Base-by-base conservation (phyloP, 345 rosid species). In the Nephelium lappaceum region DNA sequence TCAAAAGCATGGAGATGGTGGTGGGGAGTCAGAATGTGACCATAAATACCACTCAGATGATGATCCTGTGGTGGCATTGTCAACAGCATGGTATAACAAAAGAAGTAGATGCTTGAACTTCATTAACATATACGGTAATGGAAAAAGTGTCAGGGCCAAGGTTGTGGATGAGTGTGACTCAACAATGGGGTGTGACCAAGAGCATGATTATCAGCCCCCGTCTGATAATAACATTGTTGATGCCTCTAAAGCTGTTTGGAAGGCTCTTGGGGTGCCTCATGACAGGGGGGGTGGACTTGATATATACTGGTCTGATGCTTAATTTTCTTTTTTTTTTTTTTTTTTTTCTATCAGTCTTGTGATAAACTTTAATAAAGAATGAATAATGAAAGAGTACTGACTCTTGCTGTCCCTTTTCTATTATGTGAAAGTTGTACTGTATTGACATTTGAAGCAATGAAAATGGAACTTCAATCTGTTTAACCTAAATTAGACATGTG, bases 131-230 rank as follows among this genome's bases (percentile, higher is more conserved):
- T 6, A 38, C 3, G 84, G 80, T 12, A 84, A 84, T 18, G 87
- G 86, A 41, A 72, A 25, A 10, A 69, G 61, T 27, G 78, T 74
- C 4, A 47, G 15, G 76, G 86, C 81, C 11, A 81, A 31, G 87
- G 86, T 76, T 53, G 89, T 86, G 19, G 80, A 80, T 31, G 87
- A 80, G 31, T 78, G 85, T 58, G 83, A 82, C 77, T 86, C 85
- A 0, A 82, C 73, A 0, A 36, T 9, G 21, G 84, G 86, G 0
- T 82, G 83, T 47, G 82, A 80, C 8, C 4, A 43, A 3, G 72
- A 57, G 6, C 85, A 81, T 60, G 86, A 64, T 72, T 79, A 61
- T 58, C 80, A 75, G 39, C 83, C 84, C 6, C 87, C 85, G 0
- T 77, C 78, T 53, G 49, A 27, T 19, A 70, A 82, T 69, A 77